Percentiles rank a stretch among this genome's conserved stretches.
Evolutionary conservation across 1,139 yeast genomes (phyloP).

Genomic region (Taphrina deformans): DNA sequence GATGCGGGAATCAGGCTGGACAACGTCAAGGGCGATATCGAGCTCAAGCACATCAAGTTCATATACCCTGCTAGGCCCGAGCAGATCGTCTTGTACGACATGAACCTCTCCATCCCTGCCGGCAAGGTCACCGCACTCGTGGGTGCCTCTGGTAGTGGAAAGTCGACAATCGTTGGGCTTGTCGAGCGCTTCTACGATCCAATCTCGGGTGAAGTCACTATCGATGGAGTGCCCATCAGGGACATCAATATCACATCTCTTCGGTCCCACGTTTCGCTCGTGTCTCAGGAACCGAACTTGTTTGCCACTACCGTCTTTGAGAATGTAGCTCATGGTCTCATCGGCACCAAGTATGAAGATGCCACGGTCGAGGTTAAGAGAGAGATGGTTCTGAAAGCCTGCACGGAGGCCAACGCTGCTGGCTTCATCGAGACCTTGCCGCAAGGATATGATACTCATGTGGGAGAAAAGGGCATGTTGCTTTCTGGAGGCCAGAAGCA

Average conservation of each 20-base stretch:
- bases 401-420: conserved; percentile 54
- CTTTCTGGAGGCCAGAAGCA: conserved; percentile 83
- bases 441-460: conserved; percentile 56
- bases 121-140: conserved; percentile 62
- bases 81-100: conserved; percentile 64
- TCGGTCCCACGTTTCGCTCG: conserved; percentile 59
- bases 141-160: conserved; percentile 81
- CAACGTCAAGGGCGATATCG: conserved; percentile 51
- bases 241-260: conserved; percentile 53
- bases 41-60: conserved; percentile 66
- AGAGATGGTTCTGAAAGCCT: conserved; percentile 49
- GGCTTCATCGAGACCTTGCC: conserved; percentile 58
- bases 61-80: conserved; percentile 87
- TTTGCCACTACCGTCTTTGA: conserved; percentile 68
- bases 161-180: conserved; percentile 63
- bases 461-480: conserved; percentile 56
- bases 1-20: conserved; percentile 46
- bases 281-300: conserved; percentile 69
- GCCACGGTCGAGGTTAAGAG: conserved; percentile 50
- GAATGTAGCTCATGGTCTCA: conserved; percentile 65
- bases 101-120: conserved; percentile 52
- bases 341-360: conserved; percentile 43
- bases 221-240: conserved; percentile 52
- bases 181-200: conserved; percentile 56
- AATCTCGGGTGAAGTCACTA: conserved; percentile 46